These are phyloP conservation scores for Geoglossum cookeanum DNA, from an alignment of 2,329 filamentous ascomycete species.

Conservation along the genomic window DNA sequence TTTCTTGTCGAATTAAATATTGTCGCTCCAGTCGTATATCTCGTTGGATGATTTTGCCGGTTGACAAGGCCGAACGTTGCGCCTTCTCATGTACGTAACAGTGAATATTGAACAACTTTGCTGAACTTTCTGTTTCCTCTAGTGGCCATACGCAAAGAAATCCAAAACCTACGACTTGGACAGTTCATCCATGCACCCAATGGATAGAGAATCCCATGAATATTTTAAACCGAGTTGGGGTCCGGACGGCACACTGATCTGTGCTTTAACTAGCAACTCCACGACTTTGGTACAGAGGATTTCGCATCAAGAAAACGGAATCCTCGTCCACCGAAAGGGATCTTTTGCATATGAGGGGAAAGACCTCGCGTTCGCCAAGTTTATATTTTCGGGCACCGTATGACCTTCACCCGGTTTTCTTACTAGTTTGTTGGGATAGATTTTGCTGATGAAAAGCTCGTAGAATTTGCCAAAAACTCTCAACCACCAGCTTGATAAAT, in stretches of 20 bases:
- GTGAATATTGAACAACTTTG: conserved; percentile 15
- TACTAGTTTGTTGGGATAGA: neutral
- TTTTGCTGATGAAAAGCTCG: neutral
- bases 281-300: no score
- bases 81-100: conserved; percentile 23
- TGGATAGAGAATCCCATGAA: conserved; percentile 49
- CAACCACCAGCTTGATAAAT: neutral
- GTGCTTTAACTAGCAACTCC: conserved; percentile 27
- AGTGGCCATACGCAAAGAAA: conserved; percentile 79
- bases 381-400: conserved; percentile 3
- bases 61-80: conserved; percentile 7
- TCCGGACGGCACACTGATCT: conserved; percentile 51
- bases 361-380: conserved; percentile 27
- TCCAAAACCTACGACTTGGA: conserved; percentile 47
- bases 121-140: conserved; percentile 22
- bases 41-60: neutral
- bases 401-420: neutral
- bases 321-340: neutral
- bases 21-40: neutral
- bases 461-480: conserved; percentile 2
- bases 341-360: neutral
- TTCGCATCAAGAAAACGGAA: neutral
- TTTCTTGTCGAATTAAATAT: conserved; percentile 21
- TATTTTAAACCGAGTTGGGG: conserved; percentile 67
- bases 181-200: conserved; percentile 38